A percentile compares a stretch with the other conserved stretches of the same genome.
Conservation (phyloP, 441 rosid species). For the Brassica hybrid region DNA sequence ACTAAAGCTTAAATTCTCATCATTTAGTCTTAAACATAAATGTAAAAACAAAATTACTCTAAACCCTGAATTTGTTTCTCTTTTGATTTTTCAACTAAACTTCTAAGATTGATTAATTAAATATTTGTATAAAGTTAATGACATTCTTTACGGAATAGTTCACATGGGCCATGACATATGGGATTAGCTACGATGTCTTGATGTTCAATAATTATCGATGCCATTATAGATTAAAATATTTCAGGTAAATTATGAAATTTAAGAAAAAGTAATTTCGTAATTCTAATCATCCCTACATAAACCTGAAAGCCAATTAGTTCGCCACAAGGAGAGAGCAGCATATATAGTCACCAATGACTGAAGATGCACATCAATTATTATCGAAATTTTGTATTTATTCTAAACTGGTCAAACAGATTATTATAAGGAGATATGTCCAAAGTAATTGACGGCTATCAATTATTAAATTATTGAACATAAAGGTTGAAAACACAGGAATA, state of each 20-base stretch:
- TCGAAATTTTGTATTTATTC: too few species aligned
- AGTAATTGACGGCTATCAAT: too few species aligned
- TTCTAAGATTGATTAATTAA: background rate
- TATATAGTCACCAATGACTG: background rate
- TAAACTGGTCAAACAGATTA: too few species aligned
- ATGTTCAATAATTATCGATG: slow-evolving; percentile 14
- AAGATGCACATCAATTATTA: background rate
- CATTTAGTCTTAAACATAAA: too few species aligned
- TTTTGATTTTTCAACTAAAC: too few species aligned
- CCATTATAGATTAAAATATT: background rate
- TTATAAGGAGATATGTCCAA: too few species aligned
- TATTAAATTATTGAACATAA: background rate
- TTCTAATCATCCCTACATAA: background rate
- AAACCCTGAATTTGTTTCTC: too few species aligned
- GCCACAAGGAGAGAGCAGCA: background rate
- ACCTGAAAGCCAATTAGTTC: background rate
- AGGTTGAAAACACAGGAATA: background rate
- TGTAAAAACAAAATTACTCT: too few species aligned
- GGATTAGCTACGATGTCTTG: slow-evolving; percentile 20
- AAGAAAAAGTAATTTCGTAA: background rate
- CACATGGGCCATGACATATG: slow-evolving; percentile 22
- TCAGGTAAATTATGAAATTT: background rate
- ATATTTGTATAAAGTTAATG: too few species aligned
- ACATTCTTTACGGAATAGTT: slow-evolving; percentile 21
- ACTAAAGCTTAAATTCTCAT: too few species aligned